phyloP scores from a whole-genome alignment of 179 eudicot genomes.

The Spergularia azorica region DNA sequence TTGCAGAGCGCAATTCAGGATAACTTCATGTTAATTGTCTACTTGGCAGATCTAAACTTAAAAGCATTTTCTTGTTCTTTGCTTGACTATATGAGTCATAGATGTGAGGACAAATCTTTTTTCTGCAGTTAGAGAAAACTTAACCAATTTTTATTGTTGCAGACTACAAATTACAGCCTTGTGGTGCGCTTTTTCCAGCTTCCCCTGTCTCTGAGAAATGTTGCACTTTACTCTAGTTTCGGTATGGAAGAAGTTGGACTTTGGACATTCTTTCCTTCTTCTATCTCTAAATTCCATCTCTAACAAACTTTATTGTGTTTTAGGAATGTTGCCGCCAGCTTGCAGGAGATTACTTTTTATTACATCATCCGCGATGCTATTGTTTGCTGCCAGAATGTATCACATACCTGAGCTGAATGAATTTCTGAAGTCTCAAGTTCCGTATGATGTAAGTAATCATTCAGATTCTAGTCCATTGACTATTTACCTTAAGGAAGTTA shows the following conservation, averaged over 20 bases:
- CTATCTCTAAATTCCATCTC: background rate
- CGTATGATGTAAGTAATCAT: slow-evolving; percentile 59
- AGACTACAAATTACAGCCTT: slow-evolving; percentile 53
- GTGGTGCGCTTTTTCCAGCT: slow-evolving; percentile 85
- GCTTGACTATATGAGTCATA: too few species aligned
- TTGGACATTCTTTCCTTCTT: background rate
- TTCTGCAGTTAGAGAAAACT: background rate
- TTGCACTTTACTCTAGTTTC: slow-evolving; percentile 51
- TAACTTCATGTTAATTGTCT: too few species aligned
- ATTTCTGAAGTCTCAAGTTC: slow-evolving; percentile 49
- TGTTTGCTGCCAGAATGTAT: slow-evolving; percentile 81
- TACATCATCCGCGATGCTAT: slow-evolving; percentile 72
- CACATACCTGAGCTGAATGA: slow-evolving; percentile 62
- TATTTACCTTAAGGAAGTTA: too few species aligned
- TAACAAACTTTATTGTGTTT: background rate
- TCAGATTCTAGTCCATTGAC: background rate
- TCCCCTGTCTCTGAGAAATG: slow-evolving; percentile 71
- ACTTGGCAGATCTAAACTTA: too few species aligned
- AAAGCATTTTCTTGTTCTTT: too few species aligned
- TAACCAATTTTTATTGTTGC: slow-evolving; percentile 34
- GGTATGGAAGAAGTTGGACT: slow-evolving; percentile 43
- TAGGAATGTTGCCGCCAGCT: slow-evolving; percentile 67
- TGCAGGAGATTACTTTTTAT: slow-evolving; percentile 71
- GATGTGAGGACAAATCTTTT: background rate
- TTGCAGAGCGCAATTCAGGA: background rate